Evolutionary conservation across 2,329 filamentous ascomycete genomes (phyloP).

Genomic region (Pyrenophora teres): DNA sequence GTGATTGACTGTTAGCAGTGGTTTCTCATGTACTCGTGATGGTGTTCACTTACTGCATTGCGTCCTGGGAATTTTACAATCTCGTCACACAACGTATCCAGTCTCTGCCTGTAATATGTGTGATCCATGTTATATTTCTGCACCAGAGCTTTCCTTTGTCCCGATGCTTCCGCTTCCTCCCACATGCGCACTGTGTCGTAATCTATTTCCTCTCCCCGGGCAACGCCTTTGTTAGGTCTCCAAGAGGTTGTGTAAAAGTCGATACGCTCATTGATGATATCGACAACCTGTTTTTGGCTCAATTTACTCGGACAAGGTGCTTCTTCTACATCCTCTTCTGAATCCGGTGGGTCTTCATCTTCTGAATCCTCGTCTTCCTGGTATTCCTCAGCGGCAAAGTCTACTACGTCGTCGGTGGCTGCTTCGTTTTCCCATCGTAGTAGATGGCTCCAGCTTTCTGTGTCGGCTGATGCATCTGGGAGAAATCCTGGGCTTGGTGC

Average conservation of each 20-base stretch:
- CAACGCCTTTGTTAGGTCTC: constrained; percentile 20
- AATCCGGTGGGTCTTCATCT: constrained; percentile 5
- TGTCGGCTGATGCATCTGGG: background rate
- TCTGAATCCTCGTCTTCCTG: constrained; percentile 13
- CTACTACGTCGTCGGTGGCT: constrained; percentile 8
- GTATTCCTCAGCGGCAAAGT: constrained; percentile 10
- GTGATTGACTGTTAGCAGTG: background rate
- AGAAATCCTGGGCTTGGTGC: background rate
- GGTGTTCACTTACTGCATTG: constrained; percentile 41
- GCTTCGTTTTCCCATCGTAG: constrained; percentile 23
- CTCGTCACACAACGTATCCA: constrained; percentile 26
- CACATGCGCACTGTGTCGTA: constrained; percentile 26
- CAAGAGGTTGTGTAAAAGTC: constrained; percentile 24
- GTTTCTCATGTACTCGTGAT: background rate
- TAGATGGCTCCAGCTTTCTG: constrained; percentile 35
- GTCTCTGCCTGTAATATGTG: constrained; percentile 18
- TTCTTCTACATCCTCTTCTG: background rate
- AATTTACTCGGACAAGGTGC: constrained; percentile 14
- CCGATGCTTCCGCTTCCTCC: constrained; percentile 25
- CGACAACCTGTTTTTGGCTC: constrained; percentile 15
- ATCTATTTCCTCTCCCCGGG: constrained; percentile 9
- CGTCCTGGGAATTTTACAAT: constrained; percentile 53
- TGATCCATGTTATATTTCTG: constrained; percentile 19
- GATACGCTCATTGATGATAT: constrained; percentile 38
- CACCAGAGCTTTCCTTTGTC: constrained; percentile 16